Evolutionary conservation across 179 eudicot species (phyloP).

Genomic region (Heliamphora pulchella): DNA sequence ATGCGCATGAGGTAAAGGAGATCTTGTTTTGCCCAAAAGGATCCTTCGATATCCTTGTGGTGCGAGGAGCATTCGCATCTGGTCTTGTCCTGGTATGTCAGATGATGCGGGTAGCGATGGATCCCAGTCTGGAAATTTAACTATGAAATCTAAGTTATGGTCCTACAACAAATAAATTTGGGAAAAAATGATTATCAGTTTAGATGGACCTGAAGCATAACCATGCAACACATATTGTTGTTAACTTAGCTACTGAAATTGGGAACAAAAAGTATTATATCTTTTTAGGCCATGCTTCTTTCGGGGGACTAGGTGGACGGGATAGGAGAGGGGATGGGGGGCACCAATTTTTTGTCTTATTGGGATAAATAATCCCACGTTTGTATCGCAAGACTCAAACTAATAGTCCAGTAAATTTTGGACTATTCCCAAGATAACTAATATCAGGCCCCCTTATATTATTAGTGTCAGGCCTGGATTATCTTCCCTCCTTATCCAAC

Average conservation of each 20-base stretch:
- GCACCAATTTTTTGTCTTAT: no score
- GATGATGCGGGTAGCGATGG: conserved; percentile 31
- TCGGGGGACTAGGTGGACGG: no score
- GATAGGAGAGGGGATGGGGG: no score
- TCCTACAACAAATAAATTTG: conserved; percentile 46
- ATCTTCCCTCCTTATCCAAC: no score
- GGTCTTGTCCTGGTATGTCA: conserved; percentile 19
- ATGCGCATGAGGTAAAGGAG: conserved; percentile 65
- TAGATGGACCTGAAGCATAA: neutral
- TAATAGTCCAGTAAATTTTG: no score
- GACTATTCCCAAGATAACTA: no score
- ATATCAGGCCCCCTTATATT: no score
- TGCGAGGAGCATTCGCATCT: conserved; percentile 21
- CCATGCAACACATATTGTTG: neutral
- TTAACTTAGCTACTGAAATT: neutral
- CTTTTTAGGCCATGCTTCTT: no score
- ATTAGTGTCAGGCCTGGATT: no score
- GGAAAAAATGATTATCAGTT: neutral
- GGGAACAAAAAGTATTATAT: neutral
- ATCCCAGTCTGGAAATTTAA: conserved; percentile 94
- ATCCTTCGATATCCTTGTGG: conserved; percentile 36
- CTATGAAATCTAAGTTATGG: conserved; percentile 89
- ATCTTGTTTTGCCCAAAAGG: conserved; percentile 38
- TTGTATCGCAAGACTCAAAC: no score
- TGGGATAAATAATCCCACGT: no score